phyloP scores from a whole-genome alignment of 768 basidiomycete genomes.

The Macrolepiota fuliginosa region DNA sequence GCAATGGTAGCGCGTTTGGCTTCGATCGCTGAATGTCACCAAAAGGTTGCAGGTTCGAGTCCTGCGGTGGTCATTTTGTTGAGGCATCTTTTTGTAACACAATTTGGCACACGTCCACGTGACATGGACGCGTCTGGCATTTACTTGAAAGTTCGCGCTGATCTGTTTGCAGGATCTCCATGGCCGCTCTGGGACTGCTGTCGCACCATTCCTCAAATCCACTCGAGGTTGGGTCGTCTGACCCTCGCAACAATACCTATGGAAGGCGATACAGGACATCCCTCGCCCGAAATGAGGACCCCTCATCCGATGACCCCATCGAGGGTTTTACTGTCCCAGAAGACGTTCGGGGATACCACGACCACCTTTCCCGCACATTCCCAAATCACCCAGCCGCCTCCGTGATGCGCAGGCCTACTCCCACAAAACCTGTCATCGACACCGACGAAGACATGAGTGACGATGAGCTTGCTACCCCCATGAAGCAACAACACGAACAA shows the following conservation, averaged over 20 bases:
- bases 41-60: conserved; percentile 97
- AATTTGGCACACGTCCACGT: conserved; percentile 7
- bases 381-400: conserved; percentile 20
- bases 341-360: conserved; percentile 42
- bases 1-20: conserved; percentile 96
- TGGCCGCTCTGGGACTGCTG: conserved; percentile 23
- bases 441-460: conserved; percentile 14
- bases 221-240: conserved; percentile 64
- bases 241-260: conserved; percentile 48
- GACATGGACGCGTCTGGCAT: conserved; percentile 13
- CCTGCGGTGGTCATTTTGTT: conserved; percentile 79
- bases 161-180: conserved; percentile 8
- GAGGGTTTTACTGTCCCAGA: conserved; percentile 35
- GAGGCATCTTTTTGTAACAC: neutral
- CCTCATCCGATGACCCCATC: conserved; percentile 54
- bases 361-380: conserved; percentile 47
- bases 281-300: conserved; percentile 24
- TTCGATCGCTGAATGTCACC: conserved; percentile 76
- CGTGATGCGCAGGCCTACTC: conserved; percentile 7
- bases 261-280: conserved; percentile 31
- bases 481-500: conserved; percentile 10
- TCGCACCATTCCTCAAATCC: conserved; percentile 78
- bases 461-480: conserved; percentile 13
- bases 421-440: neutral
- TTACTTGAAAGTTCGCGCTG: neutral